Evolutionary conservation across 306 rosid species (phyloP).

Genomic region (Hippophae rhamnoides): DNA sequence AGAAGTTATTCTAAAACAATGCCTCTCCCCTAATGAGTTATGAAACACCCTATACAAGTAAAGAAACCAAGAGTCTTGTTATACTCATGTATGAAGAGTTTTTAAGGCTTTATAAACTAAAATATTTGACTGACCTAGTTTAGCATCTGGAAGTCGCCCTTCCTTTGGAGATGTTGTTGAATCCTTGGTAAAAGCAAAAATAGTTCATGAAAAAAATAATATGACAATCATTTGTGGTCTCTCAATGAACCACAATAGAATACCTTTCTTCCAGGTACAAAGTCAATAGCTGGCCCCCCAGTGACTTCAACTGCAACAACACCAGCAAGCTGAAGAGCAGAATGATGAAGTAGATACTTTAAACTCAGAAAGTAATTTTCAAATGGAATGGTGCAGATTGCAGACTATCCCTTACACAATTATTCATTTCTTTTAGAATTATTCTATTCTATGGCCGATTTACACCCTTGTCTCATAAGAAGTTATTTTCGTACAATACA

Average conservation of each 20-base stretch:
- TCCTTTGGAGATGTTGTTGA: slow-evolving; percentile 61
- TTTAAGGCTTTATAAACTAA: neutral
- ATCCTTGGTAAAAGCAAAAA: slow-evolving; percentile 35
- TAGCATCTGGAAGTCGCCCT: slow-evolving; percentile 88
- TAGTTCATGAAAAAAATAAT: neutral
- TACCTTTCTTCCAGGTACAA: slow-evolving; percentile 84
- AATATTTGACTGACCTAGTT: slow-evolving; percentile 37
- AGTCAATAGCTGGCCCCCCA: slow-evolving; percentile 85
- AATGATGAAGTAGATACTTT: neutral
- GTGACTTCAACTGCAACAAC: slow-evolving; percentile 97
- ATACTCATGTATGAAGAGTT: neutral
- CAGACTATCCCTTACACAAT: too few species aligned
- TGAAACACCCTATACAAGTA: too few species aligned
- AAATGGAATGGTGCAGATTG: too few species aligned
- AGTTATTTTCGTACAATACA: too few species aligned
- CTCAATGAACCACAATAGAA: slow-evolving; percentile 8
- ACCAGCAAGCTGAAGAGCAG: slow-evolving; percentile 73
- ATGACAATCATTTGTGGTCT: slow-evolving; percentile 10
- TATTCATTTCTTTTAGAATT: too few species aligned
- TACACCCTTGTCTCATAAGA: too few species aligned
- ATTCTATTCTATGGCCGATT: too few species aligned
- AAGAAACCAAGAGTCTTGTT: neutral
- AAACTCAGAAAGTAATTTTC: neutral
- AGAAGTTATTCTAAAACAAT: too few species aligned
- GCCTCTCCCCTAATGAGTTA: too few species aligned